These are phyloP conservation scores for Xanthoparmelia taractica DNA, from an alignment of 495 filamentous ascomycete species.

Conservation along the genomic window DNA sequence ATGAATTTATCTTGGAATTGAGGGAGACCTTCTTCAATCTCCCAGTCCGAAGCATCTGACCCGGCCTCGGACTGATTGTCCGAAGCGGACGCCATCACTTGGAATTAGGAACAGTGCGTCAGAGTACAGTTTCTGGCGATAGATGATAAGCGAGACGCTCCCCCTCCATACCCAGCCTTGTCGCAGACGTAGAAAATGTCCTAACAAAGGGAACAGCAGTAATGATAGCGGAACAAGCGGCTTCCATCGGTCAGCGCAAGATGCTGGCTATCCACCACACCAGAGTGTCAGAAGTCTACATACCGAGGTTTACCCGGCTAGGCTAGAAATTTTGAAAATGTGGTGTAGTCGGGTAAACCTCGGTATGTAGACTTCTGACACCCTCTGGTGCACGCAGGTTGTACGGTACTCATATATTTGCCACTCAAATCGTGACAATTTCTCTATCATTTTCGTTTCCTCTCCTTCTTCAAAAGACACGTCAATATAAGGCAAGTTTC, in stretches of 20 bases:
- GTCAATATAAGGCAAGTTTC: no score
- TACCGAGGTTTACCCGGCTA: no score
- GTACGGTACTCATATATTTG: no score
- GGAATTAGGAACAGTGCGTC: background rate
- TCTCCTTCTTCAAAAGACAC: no score
- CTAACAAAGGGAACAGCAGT: background rate
- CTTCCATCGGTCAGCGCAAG: background rate
- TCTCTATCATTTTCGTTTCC: no score
- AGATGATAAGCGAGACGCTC: background rate
- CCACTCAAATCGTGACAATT: no score
- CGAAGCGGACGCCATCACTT: background rate
- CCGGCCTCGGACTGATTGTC: constrained; percentile 11
- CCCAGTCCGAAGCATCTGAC: constrained; percentile 37
- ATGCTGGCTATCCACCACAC: no score
- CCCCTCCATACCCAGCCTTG: background rate
- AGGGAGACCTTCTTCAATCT: constrained; percentile 44
- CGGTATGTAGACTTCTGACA: no score
- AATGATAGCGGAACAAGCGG: background rate
- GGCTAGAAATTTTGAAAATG: no score
- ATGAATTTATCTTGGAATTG: constrained; percentile 64
- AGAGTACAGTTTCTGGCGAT: background rate
- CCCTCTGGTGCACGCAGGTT: no score
- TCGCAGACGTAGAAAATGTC: background rate
- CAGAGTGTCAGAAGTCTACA: no score
- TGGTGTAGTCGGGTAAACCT: no score